These are phyloP conservation scores for Pleurotus pulmonarius DNA, from an alignment of 768 basidiomycete genomes.

Conservation along the genomic window DNA sequence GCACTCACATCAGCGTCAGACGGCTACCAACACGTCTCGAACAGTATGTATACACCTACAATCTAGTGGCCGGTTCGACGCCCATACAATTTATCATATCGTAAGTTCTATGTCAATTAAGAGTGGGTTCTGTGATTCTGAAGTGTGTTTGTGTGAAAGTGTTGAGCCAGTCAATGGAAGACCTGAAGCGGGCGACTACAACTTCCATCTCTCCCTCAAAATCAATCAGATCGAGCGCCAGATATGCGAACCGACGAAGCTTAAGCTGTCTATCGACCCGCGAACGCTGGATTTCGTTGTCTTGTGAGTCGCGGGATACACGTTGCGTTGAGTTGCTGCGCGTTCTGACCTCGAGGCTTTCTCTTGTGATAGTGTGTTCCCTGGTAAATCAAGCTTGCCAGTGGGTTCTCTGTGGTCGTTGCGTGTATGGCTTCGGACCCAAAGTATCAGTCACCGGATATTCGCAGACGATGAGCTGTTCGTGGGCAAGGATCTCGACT, in stretches of 20 bases:
- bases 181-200: constrained; percentile 43
- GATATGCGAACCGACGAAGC: constrained; percentile 41
- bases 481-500: constrained; percentile 66
- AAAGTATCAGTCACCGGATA: constrained; percentile 54
- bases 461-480: constrained; percentile 65
- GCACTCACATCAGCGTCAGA: neutral
- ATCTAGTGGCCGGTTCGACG: constrained; percentile 36
- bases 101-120: constrained; percentile 28
- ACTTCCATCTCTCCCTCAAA: constrained; percentile 52
- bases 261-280: constrained; percentile 50
- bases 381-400: constrained; percentile 54
- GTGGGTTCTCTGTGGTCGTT: constrained; percentile 51
- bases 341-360: neutral
- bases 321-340: neutral
- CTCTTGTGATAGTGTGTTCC: constrained; percentile 42
- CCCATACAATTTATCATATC: constrained; percentile 48
- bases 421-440: constrained; percentile 60
- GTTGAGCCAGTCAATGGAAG: constrained; percentile 41
- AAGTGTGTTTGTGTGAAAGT: constrained; percentile 17
- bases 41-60: constrained; percentile 52
- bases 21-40: constrained; percentile 22
- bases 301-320: constrained; percentile 39
- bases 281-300: constrained; percentile 54
- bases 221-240: constrained; percentile 52
- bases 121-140: neutral